A percentile compares a stretch with the other conserved stretches of the same genome.
These are phyloP conservation scores for Colletotrichum simmondsii DNA, from an alignment of 2,329 filamentous ascomycete genomes.

Conservation along the genomic window DNA sequence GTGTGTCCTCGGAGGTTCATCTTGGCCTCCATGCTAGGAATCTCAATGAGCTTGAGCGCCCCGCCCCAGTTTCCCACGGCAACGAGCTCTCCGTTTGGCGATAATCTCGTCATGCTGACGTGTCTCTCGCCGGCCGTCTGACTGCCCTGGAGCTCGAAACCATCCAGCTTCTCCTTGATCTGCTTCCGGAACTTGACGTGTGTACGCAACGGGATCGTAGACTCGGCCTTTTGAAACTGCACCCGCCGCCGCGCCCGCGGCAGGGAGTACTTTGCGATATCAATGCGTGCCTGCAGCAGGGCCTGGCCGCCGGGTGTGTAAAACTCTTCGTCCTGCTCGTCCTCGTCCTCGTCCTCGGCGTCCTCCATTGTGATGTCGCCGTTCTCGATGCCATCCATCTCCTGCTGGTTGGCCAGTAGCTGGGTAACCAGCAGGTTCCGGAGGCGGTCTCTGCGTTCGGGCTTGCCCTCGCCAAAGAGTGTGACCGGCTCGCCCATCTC, in stretches of 20 bases:
- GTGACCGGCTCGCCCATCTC: constrained; percentile 94
- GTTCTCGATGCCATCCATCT: constrained; percentile 65
- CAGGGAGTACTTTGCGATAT: constrained; percentile 86
- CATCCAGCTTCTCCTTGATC: constrained; percentile 83
- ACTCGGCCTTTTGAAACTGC: constrained; percentile 81
- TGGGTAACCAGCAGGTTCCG: constrained; percentile 80
- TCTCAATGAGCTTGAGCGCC: constrained; percentile 84
- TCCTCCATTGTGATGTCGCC: constrained; percentile 74
- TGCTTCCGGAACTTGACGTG: constrained; percentile 93
- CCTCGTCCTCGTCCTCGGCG: constrained; percentile 59
- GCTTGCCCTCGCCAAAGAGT: constrained; percentile 89
- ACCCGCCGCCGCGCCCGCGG: constrained; percentile 83
- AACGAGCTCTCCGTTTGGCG: constrained; percentile 84
- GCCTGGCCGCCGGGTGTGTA: constrained; percentile 85
- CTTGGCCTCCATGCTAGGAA: constrained; percentile 84
- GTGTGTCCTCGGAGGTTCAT: constrained; percentile 84
- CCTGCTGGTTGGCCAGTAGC: constrained; percentile 78
- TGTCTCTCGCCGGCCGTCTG: constrained; percentile 93
- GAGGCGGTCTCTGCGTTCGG: constrained; percentile 86
- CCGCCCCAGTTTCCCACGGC: constrained; percentile 96
- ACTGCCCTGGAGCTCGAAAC: constrained; percentile 91
- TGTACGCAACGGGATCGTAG: constrained; percentile 84
- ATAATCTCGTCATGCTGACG: constrained; percentile 90
- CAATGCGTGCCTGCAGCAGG: constrained; percentile 79
- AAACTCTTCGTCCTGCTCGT: constrained; percentile 88